phyloP scores from a whole-genome alignment of 305 asterid species.

The Fraxinus latifolia region DNA sequence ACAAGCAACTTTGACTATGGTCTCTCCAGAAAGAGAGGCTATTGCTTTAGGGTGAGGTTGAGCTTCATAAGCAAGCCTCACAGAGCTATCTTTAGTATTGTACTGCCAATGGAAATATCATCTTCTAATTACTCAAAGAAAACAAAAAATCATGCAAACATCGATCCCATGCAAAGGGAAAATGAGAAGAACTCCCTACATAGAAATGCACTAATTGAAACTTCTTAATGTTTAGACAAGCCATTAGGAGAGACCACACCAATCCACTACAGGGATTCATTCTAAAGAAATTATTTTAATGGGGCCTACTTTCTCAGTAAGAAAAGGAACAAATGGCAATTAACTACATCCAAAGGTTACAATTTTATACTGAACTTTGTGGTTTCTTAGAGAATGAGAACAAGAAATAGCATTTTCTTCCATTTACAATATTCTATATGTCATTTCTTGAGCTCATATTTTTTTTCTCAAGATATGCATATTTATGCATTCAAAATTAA shows the following conservation, averaged over 20 bases:
- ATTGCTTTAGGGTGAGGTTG: conserved; percentile 91
- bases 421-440: not conserved
- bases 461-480: not conserved
- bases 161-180: not conserved
- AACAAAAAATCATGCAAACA: not conserved
- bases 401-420: not conserved
- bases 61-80: conserved; percentile 94
- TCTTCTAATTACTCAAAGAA: conserved; percentile 12
- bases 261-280: not conserved
- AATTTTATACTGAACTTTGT: not conserved
- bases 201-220: not conserved
- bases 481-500: not conserved
- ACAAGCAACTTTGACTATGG: conserved; percentile 87
- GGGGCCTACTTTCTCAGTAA: not conserved
- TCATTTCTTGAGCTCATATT: not conserved
- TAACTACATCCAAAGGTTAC: not conserved
- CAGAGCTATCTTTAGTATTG: conserved; percentile 94
- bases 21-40: conserved; percentile 80
- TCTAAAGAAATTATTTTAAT: conserved; percentile 1
- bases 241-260: not conserved
- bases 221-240: not conserved
- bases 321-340: not conserved
- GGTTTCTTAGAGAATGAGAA: not conserved
- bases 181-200: not conserved
- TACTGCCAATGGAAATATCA: conserved; percentile 51